phyloP scores from a whole-genome alignment of 2,329 filamentous ascomycete species.

The Clarireedia monteithiana region DNA sequence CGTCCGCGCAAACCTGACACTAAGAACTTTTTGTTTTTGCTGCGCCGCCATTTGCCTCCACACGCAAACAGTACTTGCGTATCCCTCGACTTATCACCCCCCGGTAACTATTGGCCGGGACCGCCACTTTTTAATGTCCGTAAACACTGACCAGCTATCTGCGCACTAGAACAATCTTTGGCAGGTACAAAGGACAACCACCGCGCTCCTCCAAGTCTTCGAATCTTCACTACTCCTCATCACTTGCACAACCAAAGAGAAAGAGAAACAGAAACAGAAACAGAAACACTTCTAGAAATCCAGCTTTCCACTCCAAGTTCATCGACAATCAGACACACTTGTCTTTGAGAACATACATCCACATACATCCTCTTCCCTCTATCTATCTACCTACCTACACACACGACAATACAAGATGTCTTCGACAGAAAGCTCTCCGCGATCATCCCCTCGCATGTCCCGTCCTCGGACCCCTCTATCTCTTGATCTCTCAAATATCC shows the following conservation, averaged over 20 bases:
- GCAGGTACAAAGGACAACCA: slow-evolving; percentile 5
- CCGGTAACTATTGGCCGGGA: background rate
- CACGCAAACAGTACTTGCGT: background rate
- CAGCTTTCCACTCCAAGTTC: too few species aligned
- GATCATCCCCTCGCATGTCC: slow-evolving; percentile 16
- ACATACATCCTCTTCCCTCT: background rate
- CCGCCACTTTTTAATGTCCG: slow-evolving; percentile 6
- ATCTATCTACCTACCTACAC: background rate
- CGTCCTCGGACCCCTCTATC: slow-evolving; percentile 42
- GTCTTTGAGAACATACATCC: background rate
- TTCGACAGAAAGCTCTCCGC: slow-evolving; percentile 16
- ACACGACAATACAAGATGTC: slow-evolving; percentile 3
- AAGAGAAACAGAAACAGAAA: background rate
- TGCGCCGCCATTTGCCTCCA: slow-evolving; percentile 3
- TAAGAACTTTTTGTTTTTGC: background rate
- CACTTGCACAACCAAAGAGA: background rate
- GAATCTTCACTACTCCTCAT: background rate
- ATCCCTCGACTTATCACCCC: too few species aligned
- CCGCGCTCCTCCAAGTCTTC: background rate
- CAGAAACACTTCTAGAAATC: too few species aligned
- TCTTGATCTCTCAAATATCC: slow-evolving; percentile 66
- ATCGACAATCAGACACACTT: background rate
- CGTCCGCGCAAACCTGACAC: background rate
- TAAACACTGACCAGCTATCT: background rate
- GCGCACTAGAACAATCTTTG: background rate